These are phyloP conservation scores for Starmerella stellata DNA, from an alignment of 805 yeast species.

Conservation along the genomic window DNA sequence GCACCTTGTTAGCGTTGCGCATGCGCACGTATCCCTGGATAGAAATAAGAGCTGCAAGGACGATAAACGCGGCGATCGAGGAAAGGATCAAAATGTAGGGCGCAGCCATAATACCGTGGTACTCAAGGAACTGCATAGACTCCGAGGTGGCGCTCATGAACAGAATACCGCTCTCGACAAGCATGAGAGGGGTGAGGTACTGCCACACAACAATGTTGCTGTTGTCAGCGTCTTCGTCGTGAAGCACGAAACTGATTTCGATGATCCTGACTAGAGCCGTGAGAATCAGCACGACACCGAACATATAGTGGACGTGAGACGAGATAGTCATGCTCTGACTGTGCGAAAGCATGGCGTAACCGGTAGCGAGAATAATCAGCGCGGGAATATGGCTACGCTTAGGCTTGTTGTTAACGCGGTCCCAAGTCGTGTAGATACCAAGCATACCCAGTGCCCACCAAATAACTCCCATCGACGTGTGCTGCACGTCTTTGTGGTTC, in stretches of 20 bases:
- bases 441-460: constrained; percentile 92
- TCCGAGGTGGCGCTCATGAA: constrained; percentile 93
- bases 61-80: constrained; percentile 56
- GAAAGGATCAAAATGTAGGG: constrained; percentile 57
- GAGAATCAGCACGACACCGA: constrained; percentile 60
- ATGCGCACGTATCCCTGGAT: constrained; percentile 39
- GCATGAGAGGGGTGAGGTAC: constrained; percentile 65
- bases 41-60: constrained; percentile 45
- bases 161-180: constrained; percentile 58
- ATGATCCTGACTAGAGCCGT: constrained; percentile 63
- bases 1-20: constrained; percentile 6
- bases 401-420: constrained; percentile 29
- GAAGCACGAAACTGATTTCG: constrained; percentile 61
- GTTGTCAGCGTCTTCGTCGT: constrained; percentile 30
- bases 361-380: constrained; percentile 65
- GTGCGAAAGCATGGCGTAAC: constrained; percentile 89
- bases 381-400: constrained; percentile 65
- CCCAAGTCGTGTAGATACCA: constrained; percentile 60
- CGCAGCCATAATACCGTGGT: constrained; percentile 67
- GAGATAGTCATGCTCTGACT: constrained; percentile 56
- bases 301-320: constrained; percentile 73
- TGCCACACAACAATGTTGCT: constrained; percentile 54
- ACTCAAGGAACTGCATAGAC: constrained; percentile 51
- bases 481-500: constrained; percentile 88
- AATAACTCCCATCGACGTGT: constrained; percentile 86